Conservation (phyloP, 1,284 basidiomycete species). For the Tilletiopsis washingtonensis region DNA sequence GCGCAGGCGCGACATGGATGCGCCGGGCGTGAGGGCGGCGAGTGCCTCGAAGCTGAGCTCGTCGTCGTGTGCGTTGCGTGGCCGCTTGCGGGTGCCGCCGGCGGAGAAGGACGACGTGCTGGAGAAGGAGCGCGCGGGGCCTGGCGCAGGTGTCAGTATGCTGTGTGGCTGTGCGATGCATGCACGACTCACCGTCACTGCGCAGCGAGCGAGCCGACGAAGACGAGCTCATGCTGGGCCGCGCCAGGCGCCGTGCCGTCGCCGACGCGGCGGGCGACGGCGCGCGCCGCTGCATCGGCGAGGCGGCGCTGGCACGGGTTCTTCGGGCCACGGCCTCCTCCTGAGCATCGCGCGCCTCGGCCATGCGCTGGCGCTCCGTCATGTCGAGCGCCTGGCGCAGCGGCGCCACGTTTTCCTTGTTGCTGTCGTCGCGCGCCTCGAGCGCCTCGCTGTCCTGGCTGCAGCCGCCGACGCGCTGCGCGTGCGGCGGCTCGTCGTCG, state of each 20-base stretch:
- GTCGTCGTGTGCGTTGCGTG: not conserved
- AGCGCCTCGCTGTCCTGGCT: not conserved
- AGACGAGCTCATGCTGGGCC: not conserved
- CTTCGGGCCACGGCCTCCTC: constrained; percentile 26
- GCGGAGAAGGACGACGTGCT: constrained; percentile 12
- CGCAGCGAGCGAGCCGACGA: not conserved
- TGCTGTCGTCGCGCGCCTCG: constrained; percentile 32
- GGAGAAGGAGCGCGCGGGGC: not conserved
- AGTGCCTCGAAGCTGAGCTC: not conserved
- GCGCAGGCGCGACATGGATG: constrained; percentile 4
- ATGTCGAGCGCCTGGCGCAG: constrained; percentile 22
- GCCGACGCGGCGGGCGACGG: not conserved
- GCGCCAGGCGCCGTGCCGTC: not conserved
- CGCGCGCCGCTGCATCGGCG: constrained; percentile 18
- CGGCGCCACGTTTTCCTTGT: constrained; percentile 46
- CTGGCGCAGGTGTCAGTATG: not conserved
- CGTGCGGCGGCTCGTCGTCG: not conserved
- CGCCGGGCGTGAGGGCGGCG: not conserved
- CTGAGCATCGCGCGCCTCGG: constrained; percentile 12
- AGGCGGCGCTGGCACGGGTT: constrained; percentile 14
- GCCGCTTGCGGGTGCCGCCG: constrained; percentile 1
- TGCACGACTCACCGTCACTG: not conserved
- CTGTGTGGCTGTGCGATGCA: too few relatives aligned
- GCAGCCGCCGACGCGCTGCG: not conserved
- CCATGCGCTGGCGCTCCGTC: constrained; percentile 11